These are phyloP conservation scores for Malassezia pachydermatis DNA, from an alignment of 1,284 basidiomycete species.

Conservation along the genomic window DNA sequence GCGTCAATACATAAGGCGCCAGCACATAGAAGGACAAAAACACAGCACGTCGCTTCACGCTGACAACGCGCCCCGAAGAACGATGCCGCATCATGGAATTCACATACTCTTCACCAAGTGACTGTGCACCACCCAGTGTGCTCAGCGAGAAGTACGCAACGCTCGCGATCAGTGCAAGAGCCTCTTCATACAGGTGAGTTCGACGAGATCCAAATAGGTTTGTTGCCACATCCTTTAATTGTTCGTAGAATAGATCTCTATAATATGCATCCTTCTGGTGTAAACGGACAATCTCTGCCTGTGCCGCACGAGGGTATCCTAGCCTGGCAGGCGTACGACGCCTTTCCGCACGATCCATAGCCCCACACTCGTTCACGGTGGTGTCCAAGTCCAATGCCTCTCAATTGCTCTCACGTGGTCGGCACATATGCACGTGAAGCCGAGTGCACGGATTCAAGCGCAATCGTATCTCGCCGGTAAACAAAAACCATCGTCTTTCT, in stretches of 20 bases:
- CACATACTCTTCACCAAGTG: constrained; percentile 50
- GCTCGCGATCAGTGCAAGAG: constrained; percentile 32
- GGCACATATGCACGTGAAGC: not conserved
- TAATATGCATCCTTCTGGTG: constrained; percentile 49
- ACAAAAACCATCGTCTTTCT: too few relatives aligned
- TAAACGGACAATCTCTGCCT: constrained; percentile 48
- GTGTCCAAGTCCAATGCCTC: not conserved
- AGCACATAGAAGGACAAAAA: constrained; percentile 43
- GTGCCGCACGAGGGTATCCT: constrained; percentile 43
- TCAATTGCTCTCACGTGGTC: not conserved
- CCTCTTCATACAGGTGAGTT: constrained; percentile 33
- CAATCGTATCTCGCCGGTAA: too few relatives aligned
- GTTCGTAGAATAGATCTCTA: constrained; percentile 31
- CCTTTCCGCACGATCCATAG: too few relatives aligned
- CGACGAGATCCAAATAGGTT: constrained; percentile 43
- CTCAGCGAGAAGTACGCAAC: constrained; percentile 45
- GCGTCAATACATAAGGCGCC: constrained; percentile 34
- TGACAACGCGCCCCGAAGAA: constrained; percentile 30
- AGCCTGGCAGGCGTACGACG: constrained; percentile 12
- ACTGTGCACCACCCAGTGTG: constrained; percentile 45
- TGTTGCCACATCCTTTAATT: constrained; percentile 38
- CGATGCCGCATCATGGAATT: constrained; percentile 46
- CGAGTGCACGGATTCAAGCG: not conserved
- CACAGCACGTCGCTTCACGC: constrained; percentile 24
- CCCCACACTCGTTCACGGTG: too few relatives aligned